Conservation (phyloP, 139 green algal genomes). For the Micractinium sp. region DNA sequence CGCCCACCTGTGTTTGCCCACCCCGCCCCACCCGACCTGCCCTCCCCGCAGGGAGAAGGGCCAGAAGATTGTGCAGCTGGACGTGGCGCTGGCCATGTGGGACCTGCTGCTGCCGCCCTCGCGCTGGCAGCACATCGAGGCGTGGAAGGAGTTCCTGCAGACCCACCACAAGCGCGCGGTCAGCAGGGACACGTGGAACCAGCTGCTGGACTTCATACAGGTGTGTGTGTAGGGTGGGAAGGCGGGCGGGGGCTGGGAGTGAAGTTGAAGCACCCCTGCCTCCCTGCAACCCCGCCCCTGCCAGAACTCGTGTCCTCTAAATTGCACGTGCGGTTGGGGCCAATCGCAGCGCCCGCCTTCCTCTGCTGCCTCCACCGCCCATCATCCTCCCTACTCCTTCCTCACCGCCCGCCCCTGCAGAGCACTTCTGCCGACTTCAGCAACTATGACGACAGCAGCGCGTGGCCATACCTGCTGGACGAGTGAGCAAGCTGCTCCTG, state of each 20-base stretch:
- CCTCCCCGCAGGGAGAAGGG: slow-evolving; percentile 79
- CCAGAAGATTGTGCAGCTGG: slow-evolving; percentile 93
- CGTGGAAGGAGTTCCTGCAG: slow-evolving; percentile 88
- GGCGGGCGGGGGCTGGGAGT: neutral
- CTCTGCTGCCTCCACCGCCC: neutral
- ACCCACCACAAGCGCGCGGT: slow-evolving; percentile 83
- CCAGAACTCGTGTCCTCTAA: neutral
- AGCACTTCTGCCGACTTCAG: slow-evolving; percentile 77
- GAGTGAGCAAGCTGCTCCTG: slow-evolving; percentile 52
- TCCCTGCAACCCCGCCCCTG: neutral
- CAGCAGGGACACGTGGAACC: slow-evolving; percentile 86
- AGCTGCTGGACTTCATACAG: slow-evolving; percentile 83
- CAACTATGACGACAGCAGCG: slow-evolving; percentile 84
- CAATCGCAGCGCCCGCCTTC: neutral
- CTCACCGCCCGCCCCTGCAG: slow-evolving; percentile 35
- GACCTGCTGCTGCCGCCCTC: slow-evolving; percentile 75
- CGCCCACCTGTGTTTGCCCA: neutral
- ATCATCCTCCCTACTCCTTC: neutral
- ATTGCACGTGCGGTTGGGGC: neutral
- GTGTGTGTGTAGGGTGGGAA: slow-evolving; percentile 9
- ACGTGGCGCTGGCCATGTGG: slow-evolving; percentile 95
- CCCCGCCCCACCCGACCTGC: neutral
- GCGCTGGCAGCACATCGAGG: slow-evolving; percentile 66
- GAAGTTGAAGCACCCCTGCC: neutral
- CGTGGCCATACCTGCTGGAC: slow-evolving; percentile 91